A percentile compares a stretch with the other conserved stretches of the same genome.
phyloP scores from a whole-genome alignment of 257 asterid genomes.

The Fraxinus anomala region DNA sequence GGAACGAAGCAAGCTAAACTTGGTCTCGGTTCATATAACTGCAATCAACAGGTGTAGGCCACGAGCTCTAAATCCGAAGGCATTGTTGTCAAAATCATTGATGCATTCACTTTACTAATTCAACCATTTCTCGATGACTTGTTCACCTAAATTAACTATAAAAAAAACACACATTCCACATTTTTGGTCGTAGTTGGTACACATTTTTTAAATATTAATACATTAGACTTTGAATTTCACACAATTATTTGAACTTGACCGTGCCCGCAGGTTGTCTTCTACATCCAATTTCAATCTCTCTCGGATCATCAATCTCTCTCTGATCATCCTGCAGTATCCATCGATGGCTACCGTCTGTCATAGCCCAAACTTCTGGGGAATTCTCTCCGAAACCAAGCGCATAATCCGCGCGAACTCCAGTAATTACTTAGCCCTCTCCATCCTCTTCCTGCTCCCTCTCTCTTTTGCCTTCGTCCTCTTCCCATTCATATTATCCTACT shows the following conservation, averaged over 20 bases:
- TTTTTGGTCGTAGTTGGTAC: too few species aligned
- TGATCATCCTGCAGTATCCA: constrained; percentile 4
- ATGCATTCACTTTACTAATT: too few species aligned
- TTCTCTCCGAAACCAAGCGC: constrained; percentile 59
- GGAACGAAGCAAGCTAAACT: too few species aligned
- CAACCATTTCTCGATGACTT: too few species aligned
- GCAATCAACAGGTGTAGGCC: too few species aligned
- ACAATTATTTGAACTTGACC: background rate
- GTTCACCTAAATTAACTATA: too few species aligned
- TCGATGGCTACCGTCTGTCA: constrained; percentile 32
- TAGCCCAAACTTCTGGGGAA: constrained; percentile 49
- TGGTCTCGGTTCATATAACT: too few species aligned
- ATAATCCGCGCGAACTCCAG: constrained; percentile 61
- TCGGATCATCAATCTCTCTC: background rate
- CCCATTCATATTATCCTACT: constrained; percentile 36
- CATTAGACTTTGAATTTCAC: background rate
- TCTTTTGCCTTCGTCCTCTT: constrained; percentile 49
- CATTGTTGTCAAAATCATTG: too few species aligned
- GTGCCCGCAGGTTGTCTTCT: constrained; percentile 5
- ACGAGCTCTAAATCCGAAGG: too few species aligned
- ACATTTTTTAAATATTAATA: too few species aligned
- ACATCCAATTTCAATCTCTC: background rate
- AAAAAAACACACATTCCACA: too few species aligned
- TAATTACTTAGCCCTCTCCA: constrained; percentile 62
- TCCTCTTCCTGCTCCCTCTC: constrained; percentile 63